Percentiles rank a stretch among this genome's conserved stretches.
These are phyloP conservation scores for Amanita muscaria DNA, from an alignment of 768 basidiomycete species.

Conservation along the genomic window DNA sequence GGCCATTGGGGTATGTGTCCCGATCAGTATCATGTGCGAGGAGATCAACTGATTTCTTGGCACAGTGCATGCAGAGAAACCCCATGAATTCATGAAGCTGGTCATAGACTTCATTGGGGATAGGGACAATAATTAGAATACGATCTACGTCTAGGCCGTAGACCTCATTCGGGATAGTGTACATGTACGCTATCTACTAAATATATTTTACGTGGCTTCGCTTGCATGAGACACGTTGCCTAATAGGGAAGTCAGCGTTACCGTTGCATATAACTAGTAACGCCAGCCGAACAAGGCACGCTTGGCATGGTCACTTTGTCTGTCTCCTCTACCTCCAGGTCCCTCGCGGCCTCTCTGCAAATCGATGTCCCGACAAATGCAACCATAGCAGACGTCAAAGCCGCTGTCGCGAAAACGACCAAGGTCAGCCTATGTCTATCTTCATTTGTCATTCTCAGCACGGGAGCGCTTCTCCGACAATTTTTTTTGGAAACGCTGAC, in stretches of 20 bases:
- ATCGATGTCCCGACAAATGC: constrained; percentile 41
- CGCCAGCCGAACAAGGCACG: no score
- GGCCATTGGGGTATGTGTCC: constrained; percentile 75
- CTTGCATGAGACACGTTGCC: no score
- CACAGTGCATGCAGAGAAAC: constrained; percentile 76
- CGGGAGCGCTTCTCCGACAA: no score
- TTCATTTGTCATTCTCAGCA: no score
- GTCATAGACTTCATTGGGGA: constrained; percentile 21
- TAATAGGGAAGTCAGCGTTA: no score
- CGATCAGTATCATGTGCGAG: neutral
- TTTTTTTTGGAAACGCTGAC: no score
- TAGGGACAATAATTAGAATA: neutral
- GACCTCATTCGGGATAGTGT: no score
- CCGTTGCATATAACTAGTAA: no score
- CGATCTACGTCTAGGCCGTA: no score
- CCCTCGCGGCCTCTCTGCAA: constrained; percentile 42
- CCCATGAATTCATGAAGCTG: constrained; percentile 45
- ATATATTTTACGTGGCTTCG: no score
- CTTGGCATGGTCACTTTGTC: constrained; percentile 39
- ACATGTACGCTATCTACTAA: no score
- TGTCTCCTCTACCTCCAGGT: constrained; percentile 40
- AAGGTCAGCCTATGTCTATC: no score
- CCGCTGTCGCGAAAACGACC: constrained; percentile 40
- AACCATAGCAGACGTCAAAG: constrained; percentile 65
- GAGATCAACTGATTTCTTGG: neutral